Evolutionary conservation across 139 green algal genomes (phyloP).

Genomic region (Picochlorum sp.): DNA sequence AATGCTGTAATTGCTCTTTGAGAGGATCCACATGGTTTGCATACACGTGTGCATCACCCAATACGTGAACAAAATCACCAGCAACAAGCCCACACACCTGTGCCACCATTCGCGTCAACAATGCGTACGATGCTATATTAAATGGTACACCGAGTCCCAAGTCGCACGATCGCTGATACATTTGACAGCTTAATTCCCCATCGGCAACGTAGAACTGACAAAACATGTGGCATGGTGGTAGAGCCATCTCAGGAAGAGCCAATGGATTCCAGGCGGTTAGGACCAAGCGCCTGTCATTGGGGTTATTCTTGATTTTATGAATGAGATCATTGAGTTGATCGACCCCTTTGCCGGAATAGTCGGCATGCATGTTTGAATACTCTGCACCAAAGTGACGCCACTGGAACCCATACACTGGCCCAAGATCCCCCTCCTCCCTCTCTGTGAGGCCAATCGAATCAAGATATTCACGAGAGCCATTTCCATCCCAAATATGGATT

Average conservation of each 20-base stretch:
- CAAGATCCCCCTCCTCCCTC: conserved; percentile 90
- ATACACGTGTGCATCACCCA: conserved; percentile 98
- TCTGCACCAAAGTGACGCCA: conserved; percentile 97
- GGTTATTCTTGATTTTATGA: conserved; percentile 73
- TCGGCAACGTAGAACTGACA: conserved; percentile 96
- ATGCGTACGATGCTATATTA: conserved; percentile 97
- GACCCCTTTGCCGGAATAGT: conserved; percentile 89
- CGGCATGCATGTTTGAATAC: conserved; percentile 93
- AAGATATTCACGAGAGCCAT: conserved; percentile 66
- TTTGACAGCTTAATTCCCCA: conserved; percentile 93
- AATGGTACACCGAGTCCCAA: conserved; percentile 98
- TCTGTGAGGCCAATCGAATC: conserved; percentile 48
- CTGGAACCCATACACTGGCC: conserved; percentile 99
- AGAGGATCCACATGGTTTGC: conserved; percentile 95
- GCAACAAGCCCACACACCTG: conserved; percentile 79
- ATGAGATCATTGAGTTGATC: conserved; percentile 97
- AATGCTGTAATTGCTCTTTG: conserved; percentile 81
- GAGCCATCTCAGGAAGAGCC: conserved; percentile 87
- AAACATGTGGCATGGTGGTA: conserved; percentile 99
- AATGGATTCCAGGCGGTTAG: conserved; percentile 96
- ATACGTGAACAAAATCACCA: conserved; percentile 91
- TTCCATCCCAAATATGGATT: conserved; percentile 97
- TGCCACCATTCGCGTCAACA: conserved; percentile 91
- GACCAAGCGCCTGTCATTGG: conserved; percentile 91
- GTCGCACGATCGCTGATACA: conserved; percentile 98